These are phyloP conservation scores for Salvia rosmarinus DNA, from an alignment of 257 asterid genomes.

Conservation along the genomic window DNA sequence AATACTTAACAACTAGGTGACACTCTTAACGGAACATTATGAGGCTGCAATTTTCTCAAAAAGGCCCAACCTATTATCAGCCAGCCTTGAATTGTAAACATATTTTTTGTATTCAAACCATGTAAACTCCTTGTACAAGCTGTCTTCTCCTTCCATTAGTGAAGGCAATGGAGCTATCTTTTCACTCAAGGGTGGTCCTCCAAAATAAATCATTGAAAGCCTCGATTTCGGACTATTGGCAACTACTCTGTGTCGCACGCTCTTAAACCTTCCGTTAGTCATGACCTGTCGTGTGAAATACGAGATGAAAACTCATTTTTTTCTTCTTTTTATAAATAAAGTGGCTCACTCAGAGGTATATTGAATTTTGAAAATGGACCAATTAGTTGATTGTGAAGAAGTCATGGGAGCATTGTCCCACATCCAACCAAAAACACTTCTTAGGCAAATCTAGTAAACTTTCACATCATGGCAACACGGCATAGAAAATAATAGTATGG, in stretches of 20 bases:
- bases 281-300: slow-evolving; percentile 29
- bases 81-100: slow-evolving; percentile 52
- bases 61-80: slow-evolving; percentile 60
- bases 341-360: neutral
- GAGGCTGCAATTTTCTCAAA: slow-evolving; percentile 62
- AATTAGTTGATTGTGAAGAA: neutral
- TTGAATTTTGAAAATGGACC: neutral
- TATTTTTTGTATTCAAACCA: slow-evolving; percentile 70
- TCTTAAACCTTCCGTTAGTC: slow-evolving; percentile 66
- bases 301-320: neutral
- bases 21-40: slow-evolving; percentile 12
- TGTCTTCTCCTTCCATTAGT: slow-evolving; percentile 55
- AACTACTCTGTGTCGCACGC: slow-evolving; percentile 60
- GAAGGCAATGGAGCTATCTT: slow-evolving; percentile 68
- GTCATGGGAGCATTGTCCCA: slow-evolving; percentile 23
- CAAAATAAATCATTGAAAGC: slow-evolving; percentile 67
- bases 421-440: slow-evolving; percentile 7
- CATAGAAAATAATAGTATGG: neutral
- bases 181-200: slow-evolving; percentile 71
- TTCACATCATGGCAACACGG: slow-evolving; percentile 35
- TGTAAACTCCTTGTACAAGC: slow-evolving; percentile 69
- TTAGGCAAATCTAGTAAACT: slow-evolving; percentile 35
- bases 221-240: slow-evolving; percentile 52
- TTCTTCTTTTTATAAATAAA: no score
- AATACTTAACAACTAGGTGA: neutral